Evolutionary conservation across 176 grass and related monocot genomes (phyloP), one percentile per base, ranked within the genome.

Genomic region (Hsuehochloa calcarea): DNA sequence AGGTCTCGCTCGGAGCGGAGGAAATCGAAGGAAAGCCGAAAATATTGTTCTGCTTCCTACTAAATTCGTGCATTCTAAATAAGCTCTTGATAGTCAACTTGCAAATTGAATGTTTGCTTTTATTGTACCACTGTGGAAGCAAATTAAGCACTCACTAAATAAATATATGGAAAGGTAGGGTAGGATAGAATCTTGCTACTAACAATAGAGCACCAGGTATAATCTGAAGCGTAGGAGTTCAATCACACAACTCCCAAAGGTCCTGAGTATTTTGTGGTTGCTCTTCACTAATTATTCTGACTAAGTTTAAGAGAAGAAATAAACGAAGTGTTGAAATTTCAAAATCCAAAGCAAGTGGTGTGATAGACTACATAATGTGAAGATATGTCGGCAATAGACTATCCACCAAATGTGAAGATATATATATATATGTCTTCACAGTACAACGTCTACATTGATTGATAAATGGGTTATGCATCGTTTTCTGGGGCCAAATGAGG

Each of bases 311-410:
- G 39, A 79, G 26, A 65, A 79, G 77, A 50, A 19, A n/a, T 3
- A 23, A 23, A 50, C 23, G 9, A 79, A n/a, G 8, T 34, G 77
- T 14, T 19, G 43, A 66, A 5, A 6, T 14, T 66, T 51, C 15
- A 45, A 78, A 27, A 78, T 7, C 8, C 8, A 11, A 68, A 22
- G 37, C 38, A 62, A 26, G 35, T 58, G 54, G 10, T 19, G 22
- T 51, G 26, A 66, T 5, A 37, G 64, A 37, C 6, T 67, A 35
- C 4, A n/a, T 41, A 66, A 9, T n/a, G n/a, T n/a, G n/a, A n/a
- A n/a, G n/a, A n/a, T 54, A 69, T 81, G 34, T 69, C 65, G 64
- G 65, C 45, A 69, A 55, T 81, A 66, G 27, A 50, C 26, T 66
- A 66, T 80, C 59, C 16, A 64, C 58, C 17, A 79, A 19, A 29